Percentiles rank a stretch among this genome's conserved stretches.
Conservation (phyloP, 2,329 filamentous ascomycete species). For the Apiospora aurea region DNA sequence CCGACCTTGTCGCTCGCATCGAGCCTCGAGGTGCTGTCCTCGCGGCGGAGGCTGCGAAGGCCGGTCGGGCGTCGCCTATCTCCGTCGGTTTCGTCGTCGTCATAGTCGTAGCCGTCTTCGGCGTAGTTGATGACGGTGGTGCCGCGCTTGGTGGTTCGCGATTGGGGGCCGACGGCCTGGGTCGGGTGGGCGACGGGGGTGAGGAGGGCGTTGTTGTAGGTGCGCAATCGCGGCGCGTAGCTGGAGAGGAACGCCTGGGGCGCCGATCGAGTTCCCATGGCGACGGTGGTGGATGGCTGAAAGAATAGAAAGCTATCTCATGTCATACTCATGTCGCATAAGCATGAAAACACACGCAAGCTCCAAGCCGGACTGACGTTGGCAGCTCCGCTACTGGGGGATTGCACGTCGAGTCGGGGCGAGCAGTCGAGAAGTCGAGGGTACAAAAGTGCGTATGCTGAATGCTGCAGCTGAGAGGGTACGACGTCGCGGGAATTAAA, state of each 20-base stretch:
- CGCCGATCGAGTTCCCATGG: slow-evolving; percentile 57
- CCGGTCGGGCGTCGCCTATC: slow-evolving; percentile 81
- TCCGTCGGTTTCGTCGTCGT: slow-evolving; percentile 73
- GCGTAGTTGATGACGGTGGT: slow-evolving; percentile 98
- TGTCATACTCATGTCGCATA: slow-evolving; percentile 17
- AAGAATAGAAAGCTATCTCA: background rate
- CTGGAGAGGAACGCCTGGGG: slow-evolving; percentile 91
- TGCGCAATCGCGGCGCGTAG: slow-evolving; percentile 88
- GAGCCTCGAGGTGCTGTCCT: slow-evolving; percentile 70
- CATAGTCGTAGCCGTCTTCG: slow-evolving; percentile 90
- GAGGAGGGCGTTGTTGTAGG: slow-evolving; percentile 90
- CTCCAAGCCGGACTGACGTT: background rate
- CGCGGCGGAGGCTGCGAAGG: slow-evolving; percentile 80
- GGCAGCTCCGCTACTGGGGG: background rate
- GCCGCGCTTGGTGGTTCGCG: slow-evolving; percentile 94
- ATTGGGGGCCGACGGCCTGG: slow-evolving; percentile 67
- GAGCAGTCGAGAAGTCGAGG: background rate
- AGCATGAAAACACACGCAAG: background rate
- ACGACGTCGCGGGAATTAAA: background rate
- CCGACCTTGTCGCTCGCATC: slow-evolving; percentile 79
- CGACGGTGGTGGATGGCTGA: slow-evolving; percentile 6
- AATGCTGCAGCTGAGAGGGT: background rate
- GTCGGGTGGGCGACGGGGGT: slow-evolving; percentile 81
- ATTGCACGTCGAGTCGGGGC: background rate
- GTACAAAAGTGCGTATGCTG: background rate